Evolutionary conservation across 164 flowering plant genomes (phyloP), one percentile per base, ranked within the genome.

Genomic region (Akebia trifoliata): DNA sequence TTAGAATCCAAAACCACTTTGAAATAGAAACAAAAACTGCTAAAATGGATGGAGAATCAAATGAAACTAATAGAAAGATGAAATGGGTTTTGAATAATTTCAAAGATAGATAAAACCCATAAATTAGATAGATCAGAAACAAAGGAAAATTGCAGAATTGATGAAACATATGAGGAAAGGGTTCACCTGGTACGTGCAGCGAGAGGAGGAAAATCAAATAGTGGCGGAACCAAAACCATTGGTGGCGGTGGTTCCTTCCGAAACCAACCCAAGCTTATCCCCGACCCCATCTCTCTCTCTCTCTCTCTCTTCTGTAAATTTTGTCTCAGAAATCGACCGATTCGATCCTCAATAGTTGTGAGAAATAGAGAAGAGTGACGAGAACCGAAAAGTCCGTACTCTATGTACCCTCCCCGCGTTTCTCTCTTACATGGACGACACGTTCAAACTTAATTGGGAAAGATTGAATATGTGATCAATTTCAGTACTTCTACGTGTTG

Each of bases 191-290:
- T 76, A 24, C 98, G 91, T 11, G 90, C 92, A 10, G 87, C 85
- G 50, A 93, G 80, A 17, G 97, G 97, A 50, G 98, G 97, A 63
- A 79, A 89, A 64, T 93, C 98, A 77, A 93, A 93, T 60, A 87
- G 78, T 12, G 97, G 97, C 4, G 98, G 97, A n/a, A 93, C 97
- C 47, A 93, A 67, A 56, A 93, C 92, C 84, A 93, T 47, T 6
- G 94, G 94, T 21, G 94, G 95, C 14, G 97, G 96, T 7, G 90
- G 85, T 44, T 84, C 84, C 60, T 75, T 76, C 62, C 63, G 37
- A 50, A 62, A 57, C 54, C 11, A 63, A 39, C 74, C 80, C 45
- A 90, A 29, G 15, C 21, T 43, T 28, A 31, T n/a, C 29, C 47
- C 60, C 31, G 50, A 50, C 30, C 48, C 54, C 54, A 46, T 55